Conservation (phyloP, 768 basidiomycete genomes). For the Kwoniella botswanensis region DNA sequence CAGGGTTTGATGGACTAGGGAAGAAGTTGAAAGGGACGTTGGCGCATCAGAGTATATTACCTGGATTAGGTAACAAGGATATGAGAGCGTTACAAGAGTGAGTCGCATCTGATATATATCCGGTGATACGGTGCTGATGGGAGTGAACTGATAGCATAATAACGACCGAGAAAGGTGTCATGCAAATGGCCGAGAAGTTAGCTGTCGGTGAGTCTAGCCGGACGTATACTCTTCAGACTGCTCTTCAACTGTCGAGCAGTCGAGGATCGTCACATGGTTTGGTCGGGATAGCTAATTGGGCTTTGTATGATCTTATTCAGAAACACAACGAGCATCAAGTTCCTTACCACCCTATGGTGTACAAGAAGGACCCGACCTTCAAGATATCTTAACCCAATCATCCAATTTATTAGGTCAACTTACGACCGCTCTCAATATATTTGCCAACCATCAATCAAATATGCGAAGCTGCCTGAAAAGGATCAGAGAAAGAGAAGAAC, state of each 20-base stretch:
- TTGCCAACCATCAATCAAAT: conserved; percentile 71
- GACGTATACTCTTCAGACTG: neutral
- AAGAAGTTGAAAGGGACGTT: conserved; percentile 64
- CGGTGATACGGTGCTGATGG: neutral
- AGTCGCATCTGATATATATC: conserved; percentile 8
- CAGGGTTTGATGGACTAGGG: conserved; percentile 31
- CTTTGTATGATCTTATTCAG: conserved; percentile 11
- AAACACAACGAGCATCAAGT: conserved; percentile 49
- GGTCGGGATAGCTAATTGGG: too few relatives aligned
- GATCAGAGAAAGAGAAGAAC: conserved; percentile 82
- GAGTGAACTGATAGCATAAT: conserved; percentile 64
- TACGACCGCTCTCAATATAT: conserved; percentile 69
- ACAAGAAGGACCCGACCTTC: conserved; percentile 59
- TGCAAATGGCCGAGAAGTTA: conserved; percentile 57
- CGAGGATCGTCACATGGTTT: too few relatives aligned
- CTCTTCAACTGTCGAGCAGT: too few relatives aligned
- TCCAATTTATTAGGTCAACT: conserved; percentile 71
- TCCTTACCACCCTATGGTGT: conserved; percentile 57
- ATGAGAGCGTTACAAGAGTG: conserved; percentile 77
- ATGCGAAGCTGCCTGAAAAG: conserved; percentile 77
- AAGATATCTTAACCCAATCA: conserved; percentile 73
- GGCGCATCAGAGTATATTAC: conserved; percentile 85
- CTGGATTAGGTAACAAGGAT: conserved; percentile 75
- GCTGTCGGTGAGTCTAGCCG: conserved; percentile 31
- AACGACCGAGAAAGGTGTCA: conserved; percentile 80